Evolutionary conservation across 768 basidiomycete species (phyloP), one percentile per base, ranked within the genome.

Genomic region (Xerocomus potaroensis): DNA sequence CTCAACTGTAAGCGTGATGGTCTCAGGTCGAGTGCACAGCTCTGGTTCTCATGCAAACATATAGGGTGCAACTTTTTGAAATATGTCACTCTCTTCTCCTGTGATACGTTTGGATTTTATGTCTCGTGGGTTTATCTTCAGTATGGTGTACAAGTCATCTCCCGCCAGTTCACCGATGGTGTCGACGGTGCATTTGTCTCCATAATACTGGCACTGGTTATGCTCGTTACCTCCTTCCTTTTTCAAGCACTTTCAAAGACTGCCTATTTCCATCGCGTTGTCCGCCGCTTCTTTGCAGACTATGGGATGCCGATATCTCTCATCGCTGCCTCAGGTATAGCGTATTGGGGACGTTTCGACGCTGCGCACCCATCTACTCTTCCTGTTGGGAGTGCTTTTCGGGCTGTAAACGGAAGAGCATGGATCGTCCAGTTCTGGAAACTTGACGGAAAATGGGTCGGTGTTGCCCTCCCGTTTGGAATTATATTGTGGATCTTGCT

Each of bases 391-490:
- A 68, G 72, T 5, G 81, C 87, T 0, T 93, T 90, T 58, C 72
- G 77, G 45, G 78, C 90, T 21, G 86, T 83, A 0, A 78, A 77
- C 22, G 82, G 81, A 10, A 72, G 93, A 47, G 67, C 74, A 8
- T 97, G 91, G 94, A 69, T 96, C 0, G 88, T 96, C 10, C 76
- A 63, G 24, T 96, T 95, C 60, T 96, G 92, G 94, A 69, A 91
- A 51, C 71, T 96, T 3, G 84, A 87, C 16, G 83, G 77, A 0
- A 90, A 89, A 67, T 96, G 91, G 87, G 84, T 94, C 3, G 89
- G 84, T 10, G 83, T 91, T 23, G 89, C 92, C 0, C 71, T 93
- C 34, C 93, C 92, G 0, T 96, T 96, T 57, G 94, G 93, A 3
- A 65, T 93, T 33, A 72, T 92, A 18, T 72, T 98, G 5, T 96